Percentiles rank a stretch among this genome's conserved stretches.
Evolutionary conservation across 768 basidiomycete species (phyloP).

Genomic region (Calocybe gangraenosa): DNA sequence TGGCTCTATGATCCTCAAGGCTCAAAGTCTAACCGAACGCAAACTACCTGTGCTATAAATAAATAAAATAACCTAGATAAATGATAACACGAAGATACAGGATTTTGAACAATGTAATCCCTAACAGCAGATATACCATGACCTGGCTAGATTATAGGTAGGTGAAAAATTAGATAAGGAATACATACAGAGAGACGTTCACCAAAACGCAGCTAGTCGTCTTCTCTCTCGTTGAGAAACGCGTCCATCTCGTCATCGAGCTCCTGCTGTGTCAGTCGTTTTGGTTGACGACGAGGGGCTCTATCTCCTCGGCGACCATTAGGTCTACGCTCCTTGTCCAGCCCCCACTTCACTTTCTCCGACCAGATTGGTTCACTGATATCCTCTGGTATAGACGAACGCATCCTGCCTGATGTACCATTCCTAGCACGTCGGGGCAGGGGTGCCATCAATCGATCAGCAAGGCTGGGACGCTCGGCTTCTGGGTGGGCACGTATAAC

Average conservation of each 20-base stretch:
- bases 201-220: background rate
- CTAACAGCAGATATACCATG: no score
- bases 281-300: constrained; percentile 35
- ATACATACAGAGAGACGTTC: background rate
- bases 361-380: constrained; percentile 15
- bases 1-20: no score
- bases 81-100: no score
- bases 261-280: constrained; percentile 65
- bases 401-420: constrained; percentile 18
- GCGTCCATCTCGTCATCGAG: constrained; percentile 82
- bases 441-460: constrained; percentile 41
- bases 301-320: constrained; percentile 25
- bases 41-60: no score
- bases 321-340: constrained; percentile 10
- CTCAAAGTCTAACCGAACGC: no score
- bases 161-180: no score
- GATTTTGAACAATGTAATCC: no score
- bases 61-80: no score
- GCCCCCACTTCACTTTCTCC: constrained; percentile 18
- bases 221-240: constrained; percentile 54
- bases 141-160: no score
- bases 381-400: constrained; percentile 17
- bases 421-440: constrained; percentile 38
- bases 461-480: constrained; percentile 27
- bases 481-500: constrained; percentile 33